phyloP scores from a whole-genome alignment of 139 green algal genomes.

The Chlamydomonas urium region DNA sequence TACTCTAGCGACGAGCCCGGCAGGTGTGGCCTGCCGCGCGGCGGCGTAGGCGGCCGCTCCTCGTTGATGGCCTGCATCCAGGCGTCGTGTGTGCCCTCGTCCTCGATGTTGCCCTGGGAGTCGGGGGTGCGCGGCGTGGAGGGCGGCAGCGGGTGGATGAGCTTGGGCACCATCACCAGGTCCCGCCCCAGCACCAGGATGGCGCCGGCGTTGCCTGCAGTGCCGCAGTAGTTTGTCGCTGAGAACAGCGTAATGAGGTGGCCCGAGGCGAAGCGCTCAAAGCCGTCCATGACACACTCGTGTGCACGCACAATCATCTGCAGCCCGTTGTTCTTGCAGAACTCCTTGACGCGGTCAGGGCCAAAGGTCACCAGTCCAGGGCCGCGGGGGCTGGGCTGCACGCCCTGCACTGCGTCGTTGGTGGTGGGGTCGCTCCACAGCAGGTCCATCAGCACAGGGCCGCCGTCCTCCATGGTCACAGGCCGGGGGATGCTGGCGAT shows the following conservation, averaged over 20 bases:
- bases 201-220: slow-evolving; percentile 66
- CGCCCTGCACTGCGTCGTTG: slow-evolving; percentile 86
- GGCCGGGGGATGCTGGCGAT: slow-evolving; percentile 88
- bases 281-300: slow-evolving; percentile 99
- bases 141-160: slow-evolving; percentile 98
- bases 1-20: slow-evolving; percentile 56
- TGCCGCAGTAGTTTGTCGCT: slow-evolving; percentile 99
- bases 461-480: slow-evolving; percentile 92
- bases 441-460: slow-evolving; percentile 93
- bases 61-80: slow-evolving; percentile 83
- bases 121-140: slow-evolving; percentile 62
- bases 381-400: slow-evolving; percentile 88
- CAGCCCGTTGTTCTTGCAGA: slow-evolving; percentile 95
- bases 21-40: slow-evolving; percentile 67
- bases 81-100: slow-evolving; percentile 33
- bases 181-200: slow-evolving; percentile 95
- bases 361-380: slow-evolving; percentile 92
- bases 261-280: slow-evolving; percentile 96
- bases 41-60: slow-evolving; percentile 87
- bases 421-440: slow-evolving; percentile 97
- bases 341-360: slow-evolving; percentile 94
- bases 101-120: slow-evolving; percentile 17
- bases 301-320: slow-evolving; percentile 99
- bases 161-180: slow-evolving; percentile 96
- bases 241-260: slow-evolving; percentile 97